Evolutionary conservation across 2,329 filamentous ascomycete species (phyloP).

Genomic region (Alternaria triticina): DNA sequence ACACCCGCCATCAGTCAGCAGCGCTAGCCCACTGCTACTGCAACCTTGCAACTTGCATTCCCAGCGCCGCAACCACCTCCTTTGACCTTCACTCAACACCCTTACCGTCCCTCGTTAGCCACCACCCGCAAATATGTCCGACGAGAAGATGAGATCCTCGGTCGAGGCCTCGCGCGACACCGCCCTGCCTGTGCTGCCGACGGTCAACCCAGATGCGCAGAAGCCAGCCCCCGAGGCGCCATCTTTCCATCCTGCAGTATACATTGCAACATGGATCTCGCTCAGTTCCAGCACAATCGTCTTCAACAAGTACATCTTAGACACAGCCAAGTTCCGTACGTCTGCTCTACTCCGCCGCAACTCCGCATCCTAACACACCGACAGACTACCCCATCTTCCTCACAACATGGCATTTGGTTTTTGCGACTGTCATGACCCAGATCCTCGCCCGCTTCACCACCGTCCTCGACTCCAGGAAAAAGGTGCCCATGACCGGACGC

Average conservation of each 20-base stretch:
- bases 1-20: slow-evolving; percentile 26
- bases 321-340: slow-evolving; percentile 83
- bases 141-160: slow-evolving; percentile 82
- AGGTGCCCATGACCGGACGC: slow-evolving; percentile 94
- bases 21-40: slow-evolving; percentile 24
- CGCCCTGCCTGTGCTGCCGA: slow-evolving; percentile 72
- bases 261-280: slow-evolving; percentile 87
- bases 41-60: slow-evolving; percentile 14
- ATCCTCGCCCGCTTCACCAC: slow-evolving; percentile 87
- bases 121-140: slow-evolving; percentile 60
- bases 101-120: slow-evolving; percentile 29
- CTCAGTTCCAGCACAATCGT: slow-evolving; percentile 94
- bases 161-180: slow-evolving; percentile 73
- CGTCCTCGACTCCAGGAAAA: slow-evolving; percentile 91
- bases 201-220: slow-evolving; percentile 76
- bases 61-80: slow-evolving; percentile 23
- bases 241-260: slow-evolving; percentile 79
- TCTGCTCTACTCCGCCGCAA: slow-evolving; percentile 13
- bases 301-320: slow-evolving; percentile 99
- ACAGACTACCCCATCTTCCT: slow-evolving; percentile 68
- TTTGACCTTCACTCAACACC: slow-evolving; percentile 19
- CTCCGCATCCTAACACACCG: slow-evolving; percentile 35
- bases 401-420: slow-evolving; percentile 87
- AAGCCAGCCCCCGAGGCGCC: slow-evolving; percentile 67
- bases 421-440: slow-evolving; percentile 94